These are phyloP conservation scores for Alloascoidea hylecoeti DNA, from an alignment of 805 yeast genomes.

Conservation along the genomic window DNA sequence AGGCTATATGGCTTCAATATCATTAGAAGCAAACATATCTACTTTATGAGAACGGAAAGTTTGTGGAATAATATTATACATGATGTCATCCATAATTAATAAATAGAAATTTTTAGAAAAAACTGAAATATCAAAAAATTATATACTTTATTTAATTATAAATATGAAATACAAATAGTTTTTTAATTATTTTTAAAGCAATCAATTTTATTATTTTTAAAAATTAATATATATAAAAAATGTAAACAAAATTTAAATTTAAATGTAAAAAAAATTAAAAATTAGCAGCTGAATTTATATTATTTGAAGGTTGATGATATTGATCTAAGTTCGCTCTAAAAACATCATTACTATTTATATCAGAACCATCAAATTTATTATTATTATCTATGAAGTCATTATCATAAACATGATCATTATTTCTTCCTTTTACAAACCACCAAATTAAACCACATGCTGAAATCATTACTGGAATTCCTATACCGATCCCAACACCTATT, in stretches of 20 bases:
- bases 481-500: not conserved
- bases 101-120: too few relatives aligned
- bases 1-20: too few relatives aligned
- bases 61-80: too few relatives aligned
- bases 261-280: conserved; percentile 10
- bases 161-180: too few relatives aligned
- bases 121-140: too few relatives aligned
- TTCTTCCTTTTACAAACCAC: not conserved
- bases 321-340: conserved; percentile 21
- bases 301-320: conserved; percentile 15
- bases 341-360: conserved; percentile 16
- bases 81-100: too few relatives aligned
- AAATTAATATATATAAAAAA: too few relatives aligned
- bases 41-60: too few relatives aligned
- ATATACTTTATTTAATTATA: too few relatives aligned
- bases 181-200: too few relatives aligned
- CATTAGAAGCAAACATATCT: too few relatives aligned
- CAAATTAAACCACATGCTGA: not conserved
- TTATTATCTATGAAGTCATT: not conserved
- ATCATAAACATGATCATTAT: not conserved
- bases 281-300: conserved; percentile 17
- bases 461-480: not conserved
- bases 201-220: too few relatives aligned
- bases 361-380: conserved; percentile 8
- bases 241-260: not conserved